phyloP scores from a whole-genome alignment of 306 rosid species.

The Luffa acutangula region DNA sequence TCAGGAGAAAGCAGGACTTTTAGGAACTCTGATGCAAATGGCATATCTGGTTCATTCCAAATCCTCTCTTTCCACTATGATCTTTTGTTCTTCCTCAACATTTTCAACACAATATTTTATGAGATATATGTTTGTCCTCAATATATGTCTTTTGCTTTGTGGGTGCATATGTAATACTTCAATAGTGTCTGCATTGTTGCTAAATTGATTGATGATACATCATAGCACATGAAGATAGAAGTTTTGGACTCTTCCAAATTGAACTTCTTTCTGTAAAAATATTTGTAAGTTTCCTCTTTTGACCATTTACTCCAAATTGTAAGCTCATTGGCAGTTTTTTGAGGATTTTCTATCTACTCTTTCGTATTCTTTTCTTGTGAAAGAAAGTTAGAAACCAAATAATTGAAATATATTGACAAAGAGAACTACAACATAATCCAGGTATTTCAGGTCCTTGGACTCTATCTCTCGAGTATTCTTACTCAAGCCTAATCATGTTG shows the following conservation, averaged over 20 bases:
- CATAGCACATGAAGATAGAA: not conserved
- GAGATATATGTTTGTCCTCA: not conserved
- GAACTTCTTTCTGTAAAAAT: not conserved
- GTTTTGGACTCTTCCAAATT: not conserved
- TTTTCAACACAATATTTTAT: not conserved
- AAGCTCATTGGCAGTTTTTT: not conserved
- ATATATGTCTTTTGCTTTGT: not conserved
- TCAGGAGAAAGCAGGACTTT: slow-evolving; percentile 4
- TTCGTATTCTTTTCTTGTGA: not conserved
- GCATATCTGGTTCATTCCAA: slow-evolving; percentile 9
- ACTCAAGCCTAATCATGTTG: not conserved
- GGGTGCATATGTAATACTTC: not conserved
- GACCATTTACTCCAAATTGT: not conserved
- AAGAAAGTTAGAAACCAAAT: not conserved
- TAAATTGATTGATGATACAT: not conserved
- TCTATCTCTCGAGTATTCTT: not conserved
- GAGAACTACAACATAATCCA: not conserved
- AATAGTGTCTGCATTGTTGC: not conserved
- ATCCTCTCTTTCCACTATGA: not conserved
- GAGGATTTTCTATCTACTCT: not conserved
- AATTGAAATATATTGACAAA: not conserved
- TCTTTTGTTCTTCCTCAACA: not conserved
- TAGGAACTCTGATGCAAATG: slow-evolving; percentile 13
- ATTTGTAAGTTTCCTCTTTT: not conserved
- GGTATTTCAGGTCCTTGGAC: not conserved